Base-by-base conservation (phyloP, 1,139 yeast species). In the Candida sanyaensis region DNA sequence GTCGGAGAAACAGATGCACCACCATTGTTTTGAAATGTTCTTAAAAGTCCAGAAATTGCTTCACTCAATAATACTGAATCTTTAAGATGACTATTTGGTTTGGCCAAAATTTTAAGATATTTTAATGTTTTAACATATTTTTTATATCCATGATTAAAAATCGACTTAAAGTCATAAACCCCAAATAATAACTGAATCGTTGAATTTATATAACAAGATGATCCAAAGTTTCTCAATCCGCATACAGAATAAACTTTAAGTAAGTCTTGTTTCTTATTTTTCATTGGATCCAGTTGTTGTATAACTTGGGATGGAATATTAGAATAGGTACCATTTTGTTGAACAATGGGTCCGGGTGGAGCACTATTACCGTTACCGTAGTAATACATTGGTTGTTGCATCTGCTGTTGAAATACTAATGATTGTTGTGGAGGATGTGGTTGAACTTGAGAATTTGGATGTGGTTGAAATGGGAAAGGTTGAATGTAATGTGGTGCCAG, bases 171-270 rank as follows among this genome's bases (percentile, higher is more conserved):
- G 21, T 59, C 58, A 10, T 62, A 61, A 0, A 86, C 66, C 0
- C 85, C 87, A 57, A 84, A 81, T 7, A 87, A 58, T 51, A 88
- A 73, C 60, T 87, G 95, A 21, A 86, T 63, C 51, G 84, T 82
- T 59, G 86, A 80, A 60, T 86, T 86, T 60, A 86, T 82, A 60
- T 86, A 86, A 55, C 93, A 86, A 0, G 90, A 83, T 24, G 86
- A 83, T 0, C 91, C 91, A 63, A 84, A 66, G 60, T 87, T 86
- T 44, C 80, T 69, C 42, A 87, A 64, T 0, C 95, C 93, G 38
- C 91, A 84, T 27, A 84, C 74, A 1, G 81, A 71, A 46, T 71
- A 65, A 41, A 77, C 73, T n/a, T 69, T 56, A 64, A 75, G 71
- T 50, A 65, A 61, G 48, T 73, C 71, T 34, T 60, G 68, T 36